phyloP scores from a whole-genome alignment of 441 rosid species.

The Capsella rubella region DNA sequence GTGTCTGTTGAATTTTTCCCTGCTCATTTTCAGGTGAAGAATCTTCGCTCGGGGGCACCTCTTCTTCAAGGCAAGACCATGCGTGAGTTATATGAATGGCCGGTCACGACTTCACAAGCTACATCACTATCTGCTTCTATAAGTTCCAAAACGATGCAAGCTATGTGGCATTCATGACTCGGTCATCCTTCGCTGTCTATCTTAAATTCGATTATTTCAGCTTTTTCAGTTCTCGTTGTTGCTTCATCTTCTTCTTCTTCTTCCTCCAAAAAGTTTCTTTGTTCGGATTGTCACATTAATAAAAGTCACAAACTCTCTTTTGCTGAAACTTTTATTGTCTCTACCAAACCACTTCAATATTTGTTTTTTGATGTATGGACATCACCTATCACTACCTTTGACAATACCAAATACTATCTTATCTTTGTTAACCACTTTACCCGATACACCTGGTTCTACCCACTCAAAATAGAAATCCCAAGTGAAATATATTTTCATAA shows the following conservation, averaged over 20 bases:
- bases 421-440: background rate
- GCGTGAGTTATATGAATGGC: background rate
- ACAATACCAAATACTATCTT: too few relatives aligned
- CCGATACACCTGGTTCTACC: background rate
- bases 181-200: background rate
- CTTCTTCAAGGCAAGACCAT: background rate
- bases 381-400: background rate
- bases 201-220: background rate
- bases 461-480: background rate
- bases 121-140: background rate
- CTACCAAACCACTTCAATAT: background rate
- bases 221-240: background rate
- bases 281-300: background rate
- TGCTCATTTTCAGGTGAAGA: background rate
- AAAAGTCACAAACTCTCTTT: background rate
- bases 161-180: background rate
- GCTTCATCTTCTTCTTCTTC: background rate
- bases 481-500: background rate
- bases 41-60: background rate
- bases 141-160: accelerated
- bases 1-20: background rate
- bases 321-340: background rate
- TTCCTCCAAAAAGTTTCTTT: too few relatives aligned
- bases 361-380: background rate
- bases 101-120: background rate